A percentile compares a stretch with the other conserved stretches of the same genome.
Conservation (phyloP, 495 filamentous ascomycete species). For the Aspergillus carlsbadensis region DNA sequence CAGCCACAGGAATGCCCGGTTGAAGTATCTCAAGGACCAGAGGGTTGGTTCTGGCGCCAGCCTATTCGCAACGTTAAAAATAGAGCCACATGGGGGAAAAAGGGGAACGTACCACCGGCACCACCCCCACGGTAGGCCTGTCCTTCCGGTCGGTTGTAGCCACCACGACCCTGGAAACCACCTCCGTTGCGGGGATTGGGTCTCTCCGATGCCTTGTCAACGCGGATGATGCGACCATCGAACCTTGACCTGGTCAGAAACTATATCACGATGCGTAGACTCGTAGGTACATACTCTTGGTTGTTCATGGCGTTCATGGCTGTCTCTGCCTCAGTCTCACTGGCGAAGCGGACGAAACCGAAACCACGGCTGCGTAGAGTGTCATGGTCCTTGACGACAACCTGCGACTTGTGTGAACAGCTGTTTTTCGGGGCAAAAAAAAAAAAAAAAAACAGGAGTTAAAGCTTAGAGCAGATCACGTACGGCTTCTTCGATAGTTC, state of each 20-base stretch:
- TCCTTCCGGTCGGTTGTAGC: conserved; percentile 43
- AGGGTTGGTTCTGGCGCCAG: conserved; percentile 27
- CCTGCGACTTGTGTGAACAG: conserved; percentile 48
- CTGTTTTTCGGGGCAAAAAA: not conserved
- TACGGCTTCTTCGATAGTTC: conserved; percentile 88
- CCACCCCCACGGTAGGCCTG: conserved; percentile 27
- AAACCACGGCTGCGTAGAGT: conserved; percentile 95
- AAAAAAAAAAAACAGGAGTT: no score
- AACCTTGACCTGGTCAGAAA: conserved; percentile 57
- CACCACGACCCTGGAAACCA: conserved; percentile 48
- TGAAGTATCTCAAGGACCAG: not conserved
- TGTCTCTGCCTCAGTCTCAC: conserved; percentile 76
- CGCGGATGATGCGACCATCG: conserved; percentile 92
- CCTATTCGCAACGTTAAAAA: conserved; percentile 6
- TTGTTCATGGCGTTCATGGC: conserved; percentile 90
- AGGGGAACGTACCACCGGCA: conserved; percentile 31
- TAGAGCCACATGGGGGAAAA: conserved; percentile 1
- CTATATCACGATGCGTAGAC: not conserved
- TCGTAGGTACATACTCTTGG: conserved; percentile 65
- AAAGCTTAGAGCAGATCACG: conserved; percentile 2
- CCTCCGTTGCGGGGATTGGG: conserved; percentile 39
- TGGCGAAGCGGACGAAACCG: conserved; percentile 87
- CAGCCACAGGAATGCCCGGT: not conserved
- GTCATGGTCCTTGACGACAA: conserved; percentile 97
- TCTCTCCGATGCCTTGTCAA: conserved; percentile 92